These are phyloP conservation scores for thale cress (Arabidopsis thaliana) DNA, from an alignment of 345 rosid genomes.

Conservation along the genomic window TAIR10.1 NC_003075.7:10875501-10876000, in stretches of 20 bases:
- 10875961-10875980: not conserved
- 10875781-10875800: constrained; percentile 63
- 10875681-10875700: constrained; percentile 61
- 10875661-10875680: constrained; percentile 72
- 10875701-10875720: constrained; percentile 76
- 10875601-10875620: constrained; percentile 44
- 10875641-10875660: constrained; percentile 87
- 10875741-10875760: constrained; percentile 82
- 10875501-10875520: constrained; percentile 7
- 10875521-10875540: constrained; percentile 20
- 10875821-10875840: constrained; percentile 60
- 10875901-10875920: not conserved
- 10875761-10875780: constrained; percentile 68
- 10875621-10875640: constrained; percentile 22
- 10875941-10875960: constrained; percentile 18
- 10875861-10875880: constrained; percentile 65
- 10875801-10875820: constrained; percentile 71
- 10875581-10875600: constrained; percentile 23
- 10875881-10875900: not conserved
- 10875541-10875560: not conserved
- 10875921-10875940: constrained; percentile 20
- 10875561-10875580: constrained; percentile 36
- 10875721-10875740: constrained; percentile 86
- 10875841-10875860: constrained; percentile 83
- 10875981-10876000: not conserved